Conservation (phyloP, 306 rosid genomes). For the Dalbergia cultrata region DNA sequence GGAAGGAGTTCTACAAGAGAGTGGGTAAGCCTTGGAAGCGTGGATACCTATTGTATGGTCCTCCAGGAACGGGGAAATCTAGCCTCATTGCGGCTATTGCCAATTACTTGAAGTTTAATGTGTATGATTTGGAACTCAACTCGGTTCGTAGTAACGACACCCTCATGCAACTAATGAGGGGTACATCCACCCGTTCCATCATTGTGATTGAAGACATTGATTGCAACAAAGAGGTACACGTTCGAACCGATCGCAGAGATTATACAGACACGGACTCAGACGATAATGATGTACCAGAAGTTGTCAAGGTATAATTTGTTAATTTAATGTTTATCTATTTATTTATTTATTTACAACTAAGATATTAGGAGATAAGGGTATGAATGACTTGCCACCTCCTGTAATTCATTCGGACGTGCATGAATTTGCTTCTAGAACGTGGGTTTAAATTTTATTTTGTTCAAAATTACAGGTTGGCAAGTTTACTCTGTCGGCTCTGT, state of each 20-base stretch:
- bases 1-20: constrained; percentile 52
- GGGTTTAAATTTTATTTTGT: no score
- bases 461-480: background rate
- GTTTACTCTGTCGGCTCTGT: constrained; percentile 55
- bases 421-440: no score
- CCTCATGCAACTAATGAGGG: constrained; percentile 41
- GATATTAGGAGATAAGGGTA: no score
- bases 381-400: no score
- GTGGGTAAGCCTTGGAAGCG: constrained; percentile 63
- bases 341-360: no score
- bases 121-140: constrained; percentile 54
- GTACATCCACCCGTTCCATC: constrained; percentile 45
- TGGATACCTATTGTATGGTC: constrained; percentile 54
- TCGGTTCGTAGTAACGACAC: constrained; percentile 13
- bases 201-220: constrained; percentile 59
- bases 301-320: background rate
- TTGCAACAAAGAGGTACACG: constrained; percentile 46
- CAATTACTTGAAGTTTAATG: constrained; percentile 50
- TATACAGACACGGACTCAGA: background rate
- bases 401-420: no score
- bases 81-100: constrained; percentile 57
- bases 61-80: constrained; percentile 60
- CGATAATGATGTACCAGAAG: background rate
- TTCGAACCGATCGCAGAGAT: background rate
- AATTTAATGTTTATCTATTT: no score